A percentile compares a stretch with the other conserved stretches of the same genome.
Evolutionary conservation across 2,329 filamentous ascomycete genomes (phyloP).

Genomic region (Purpureocillium takamizusanense): DNA sequence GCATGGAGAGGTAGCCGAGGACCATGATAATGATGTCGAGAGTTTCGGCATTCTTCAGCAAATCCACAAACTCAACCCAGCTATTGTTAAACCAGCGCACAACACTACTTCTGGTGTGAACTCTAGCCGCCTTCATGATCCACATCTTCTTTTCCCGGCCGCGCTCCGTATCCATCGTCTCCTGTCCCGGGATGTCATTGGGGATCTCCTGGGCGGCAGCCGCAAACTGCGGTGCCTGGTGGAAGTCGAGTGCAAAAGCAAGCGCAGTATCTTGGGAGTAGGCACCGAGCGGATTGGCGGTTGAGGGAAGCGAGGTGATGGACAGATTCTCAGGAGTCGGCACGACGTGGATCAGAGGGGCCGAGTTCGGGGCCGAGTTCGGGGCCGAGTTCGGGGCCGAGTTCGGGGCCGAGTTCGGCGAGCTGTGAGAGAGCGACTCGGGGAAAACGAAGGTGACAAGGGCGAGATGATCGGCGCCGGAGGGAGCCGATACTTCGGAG

Average conservation of each 20-base stretch:
- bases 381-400: no score
- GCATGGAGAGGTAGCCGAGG: constrained; percentile 93
- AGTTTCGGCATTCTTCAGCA: constrained; percentile 80
- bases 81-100: constrained; percentile 66
- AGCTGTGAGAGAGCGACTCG: constrained; percentile 60
- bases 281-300: constrained; percentile 70
- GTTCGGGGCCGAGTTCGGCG: constrained; percentile 58
- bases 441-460: constrained; percentile 87
- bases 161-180: constrained; percentile 39
- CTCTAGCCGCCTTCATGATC: constrained; percentile 88
- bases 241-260: constrained; percentile 71
- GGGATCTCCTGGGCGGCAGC: constrained; percentile 74
- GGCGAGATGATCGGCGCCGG: constrained; percentile 59
- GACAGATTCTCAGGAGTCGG: constrained; percentile 69
- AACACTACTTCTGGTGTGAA: constrained; percentile 52
- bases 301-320: constrained; percentile 65
- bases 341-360: constrained; percentile 57
- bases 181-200: constrained; percentile 47
- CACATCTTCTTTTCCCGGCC: constrained; percentile 75
- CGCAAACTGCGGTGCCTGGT: constrained; percentile 72
- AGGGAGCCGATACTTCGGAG: constrained; percentile 29
- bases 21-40: constrained; percentile 97
- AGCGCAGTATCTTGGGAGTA: constrained; percentile 82
- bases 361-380: no score
- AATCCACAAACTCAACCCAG: constrained; percentile 77